Evolutionary conservation across 805 yeast species (phyloP), one percentile per base, ranked within the genome.

Genomic region (Starmerella bombi): DNA sequence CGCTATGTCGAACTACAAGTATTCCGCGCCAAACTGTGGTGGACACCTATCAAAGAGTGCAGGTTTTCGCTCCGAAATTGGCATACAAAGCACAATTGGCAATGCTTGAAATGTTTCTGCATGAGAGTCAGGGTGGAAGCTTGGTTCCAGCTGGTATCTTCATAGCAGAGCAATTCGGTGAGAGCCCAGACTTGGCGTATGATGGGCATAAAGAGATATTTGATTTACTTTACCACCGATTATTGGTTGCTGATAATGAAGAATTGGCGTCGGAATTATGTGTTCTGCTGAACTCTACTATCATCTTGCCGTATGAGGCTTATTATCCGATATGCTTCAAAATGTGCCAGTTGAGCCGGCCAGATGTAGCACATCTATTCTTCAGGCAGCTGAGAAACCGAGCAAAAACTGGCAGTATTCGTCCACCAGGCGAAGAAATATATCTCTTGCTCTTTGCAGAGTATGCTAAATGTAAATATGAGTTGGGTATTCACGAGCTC

Each of bases 401-500:
- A 25, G 70, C 73, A 50, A 74, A 73, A 54, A 62, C 69, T 16
- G 36, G 34, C 6, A 74, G 74, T 4, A 48, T 70, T 5, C 62
- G 66, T 20, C 70, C 76, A 2, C 76, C 77, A 2, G 59, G 59
- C 16, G 63, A 65, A 34, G 76, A 73, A 18, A 71, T 79, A 57
- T 82, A 80, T 50, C 57, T 67, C 40, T 70, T 70, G 48, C 56
- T 80, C 19, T 75, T 81, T 54, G 63, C 69, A 38, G 70, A 70
- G 36, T 79, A 79, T 59, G 80, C 84, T 1, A 65, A 66, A 36
- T 61, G 62, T 38, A 59, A 67, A 25, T 80, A 75, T 49, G 74
- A 70, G 42, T 76, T 75, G 6, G 91, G 88, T 0, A 73, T 80
- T 15, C 64, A 64, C 36, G 78, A 75, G 42, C 57, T 81, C 3